phyloP scores from a whole-genome alignment of 805 yeast species.

The Metschnikowia sp. region DNA sequence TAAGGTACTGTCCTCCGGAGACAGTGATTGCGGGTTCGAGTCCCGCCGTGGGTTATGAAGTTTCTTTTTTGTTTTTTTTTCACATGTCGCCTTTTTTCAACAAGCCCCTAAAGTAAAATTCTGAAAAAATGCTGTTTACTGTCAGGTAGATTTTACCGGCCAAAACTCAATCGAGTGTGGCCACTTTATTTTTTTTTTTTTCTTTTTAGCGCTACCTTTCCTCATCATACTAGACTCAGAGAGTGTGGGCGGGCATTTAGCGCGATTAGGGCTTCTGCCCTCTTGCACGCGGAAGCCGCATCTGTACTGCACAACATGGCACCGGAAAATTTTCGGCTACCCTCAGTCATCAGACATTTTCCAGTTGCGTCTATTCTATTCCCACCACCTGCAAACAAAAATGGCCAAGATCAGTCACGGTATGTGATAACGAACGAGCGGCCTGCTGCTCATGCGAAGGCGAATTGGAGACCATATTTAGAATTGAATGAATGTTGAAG shows the following conservation, averaged over 20 bases:
- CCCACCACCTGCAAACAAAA: constrained; percentile 24
- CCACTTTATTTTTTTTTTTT: background rate
- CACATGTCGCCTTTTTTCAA: too few relatives aligned
- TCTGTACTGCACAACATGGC: constrained; percentile 14
- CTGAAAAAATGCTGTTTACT: too few relatives aligned
- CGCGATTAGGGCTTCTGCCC: constrained; percentile 20
- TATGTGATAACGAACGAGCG: constrained; percentile 25
- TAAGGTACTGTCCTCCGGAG: constrained; percentile 72
- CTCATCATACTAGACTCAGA: background rate
- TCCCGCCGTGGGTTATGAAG: constrained; percentile 60
- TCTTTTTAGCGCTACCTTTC: background rate
- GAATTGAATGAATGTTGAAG: too few relatives aligned
- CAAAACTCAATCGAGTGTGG: too few relatives aligned
- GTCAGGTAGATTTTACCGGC: too few relatives aligned
- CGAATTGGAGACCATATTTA: too few relatives aligned
- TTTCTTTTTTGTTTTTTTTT: constrained; percentile 2
- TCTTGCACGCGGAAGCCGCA: background rate
- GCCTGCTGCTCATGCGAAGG: too few relatives aligned
- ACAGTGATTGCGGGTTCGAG: constrained; percentile 75
- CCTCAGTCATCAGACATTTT: constrained; percentile 12
- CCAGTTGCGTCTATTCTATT: constrained; percentile 7
- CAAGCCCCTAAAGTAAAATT: too few relatives aligned
- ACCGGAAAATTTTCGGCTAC: constrained; percentile 18
- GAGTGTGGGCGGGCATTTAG: too few relatives aligned
- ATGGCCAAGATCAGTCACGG: constrained; percentile 68